Evolutionary conservation across 2,329 filamentous ascomycete species (phyloP).

Genomic region (Cercospora citrullina): DNA sequence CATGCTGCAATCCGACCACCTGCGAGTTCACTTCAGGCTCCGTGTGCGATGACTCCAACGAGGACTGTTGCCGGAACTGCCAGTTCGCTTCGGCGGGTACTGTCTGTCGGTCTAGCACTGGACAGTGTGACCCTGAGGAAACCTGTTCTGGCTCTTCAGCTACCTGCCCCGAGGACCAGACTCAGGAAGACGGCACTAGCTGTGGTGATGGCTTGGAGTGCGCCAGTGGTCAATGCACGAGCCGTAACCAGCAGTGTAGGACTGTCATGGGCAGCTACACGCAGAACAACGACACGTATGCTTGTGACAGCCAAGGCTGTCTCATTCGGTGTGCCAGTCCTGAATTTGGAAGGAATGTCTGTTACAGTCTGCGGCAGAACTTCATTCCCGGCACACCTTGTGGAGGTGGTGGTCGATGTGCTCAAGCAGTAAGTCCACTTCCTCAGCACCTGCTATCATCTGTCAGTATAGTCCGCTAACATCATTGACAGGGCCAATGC

Average conservation of each 20-base stretch:
- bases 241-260: constrained; percentile 84
- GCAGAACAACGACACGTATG: constrained; percentile 72
- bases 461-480: constrained; percentile 17
- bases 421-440: constrained; percentile 55
- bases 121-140: constrained; percentile 82
- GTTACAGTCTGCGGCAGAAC: constrained; percentile 79
- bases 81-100: constrained; percentile 66
- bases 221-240: constrained; percentile 92
- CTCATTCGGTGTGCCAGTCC: constrained; percentile 73
- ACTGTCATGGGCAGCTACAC: constrained; percentile 76
- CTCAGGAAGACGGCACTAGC: constrained; percentile 65
- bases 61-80: constrained; percentile 77
- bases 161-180: constrained; percentile 72
- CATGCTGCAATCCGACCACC: constrained; percentile 80
- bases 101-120: constrained; percentile 77
- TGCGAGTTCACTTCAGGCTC: constrained; percentile 78
- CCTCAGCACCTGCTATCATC: neutral
- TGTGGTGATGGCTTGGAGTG: constrained; percentile 76
- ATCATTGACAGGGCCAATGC: constrained; percentile 63
- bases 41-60: constrained; percentile 80
- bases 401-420: constrained; percentile 74
- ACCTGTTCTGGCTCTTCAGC: constrained; percentile 72
- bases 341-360: constrained; percentile 64
- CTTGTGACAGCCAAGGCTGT: constrained; percentile 74
- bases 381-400: constrained; percentile 92